Base-by-base conservation (phyloP, 495 filamentous ascomycete genomes). In the Penicillium cataractarum region DNA sequence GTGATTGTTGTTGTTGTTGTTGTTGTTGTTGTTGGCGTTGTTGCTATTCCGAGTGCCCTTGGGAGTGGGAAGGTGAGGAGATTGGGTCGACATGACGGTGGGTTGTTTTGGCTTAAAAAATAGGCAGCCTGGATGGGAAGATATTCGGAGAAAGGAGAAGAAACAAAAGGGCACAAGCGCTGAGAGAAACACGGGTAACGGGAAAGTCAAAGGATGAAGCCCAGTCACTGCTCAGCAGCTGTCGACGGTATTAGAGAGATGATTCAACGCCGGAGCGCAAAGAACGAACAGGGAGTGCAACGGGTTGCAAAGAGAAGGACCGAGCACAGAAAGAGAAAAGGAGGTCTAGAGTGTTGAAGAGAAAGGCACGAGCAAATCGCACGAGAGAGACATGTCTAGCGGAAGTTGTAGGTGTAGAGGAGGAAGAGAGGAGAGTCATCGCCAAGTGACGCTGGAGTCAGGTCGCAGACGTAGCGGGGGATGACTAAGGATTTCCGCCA, bases 71-170 rank as follows among this genome's bases (percentile, higher is more conserved):
- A 73, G 73, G 32, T 74, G 71, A 48, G 76, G 73, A 53, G 73
- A 71, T 74, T 72, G 77, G 21, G 75, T 71, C 70, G 78, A 78
- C 79, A 80, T 81, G 58, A 66, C 69, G 73, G 78, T 66, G 42
- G 37, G 44, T 51, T 69, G 35, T 39, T 39, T 40, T 67, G 76
- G 77, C 77, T 80, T 78, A 67, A 78, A 66, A 79, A 79, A 82
- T 79, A 80, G 61, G 71, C 75, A 80, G 79, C 79, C 78, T 72
- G 53, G 15, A 27, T 66, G 63, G 58, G 69, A 58, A 70, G 44
- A 66, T 61, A 65, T n/a, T 35, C 62, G 39, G 64, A 27, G 33
- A 63, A 69, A 62, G 46, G 54, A 62, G 58, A 68, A 21, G 53
- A 55, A 68, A 67, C 46, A 39, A 55, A 59, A 64, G 21, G 48